Evolutionary conservation across 306 rosid genomes (phyloP), one percentile per base, ranked within the genome.

Genomic region (Castanea sativa): DNA sequence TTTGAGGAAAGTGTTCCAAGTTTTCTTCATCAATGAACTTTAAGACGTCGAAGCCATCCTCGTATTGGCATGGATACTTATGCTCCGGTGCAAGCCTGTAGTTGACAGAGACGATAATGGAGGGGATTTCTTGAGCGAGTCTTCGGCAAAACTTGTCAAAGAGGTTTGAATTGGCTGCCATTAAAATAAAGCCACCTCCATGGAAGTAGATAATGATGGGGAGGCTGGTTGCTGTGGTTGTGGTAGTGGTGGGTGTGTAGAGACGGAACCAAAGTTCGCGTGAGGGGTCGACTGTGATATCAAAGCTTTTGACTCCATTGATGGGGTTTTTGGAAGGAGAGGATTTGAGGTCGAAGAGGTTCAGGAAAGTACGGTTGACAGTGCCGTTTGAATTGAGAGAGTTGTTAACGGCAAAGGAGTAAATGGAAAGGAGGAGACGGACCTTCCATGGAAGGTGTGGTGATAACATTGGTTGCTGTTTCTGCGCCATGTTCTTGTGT

Each of bases 51-150:
- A 83, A 69, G 0, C 82, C 82, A 11, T 85, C 88, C 38, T 85
- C 86, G 71, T 75, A 82, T 20, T 51, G 82, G 35, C 71, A 63
- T 0, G 88, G 88, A 12, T 13, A 82, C 14, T 79, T 60, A 29
- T 79, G 71, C 27, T 85, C 86, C 23, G 86, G 88, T 0, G 83
- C 63, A 4, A 76, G 86, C 19, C 86, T 76, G 79, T 82, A 85
- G 81, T 85, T 76, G 30, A 82, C 84, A 10, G 88, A 82, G 74
- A 82, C 20, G 9, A 85, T 79, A 21, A 85, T 63, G 63, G 86
- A 82, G 4, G 33, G 73, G 68, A 76, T 23, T 3, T 38, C 38
- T 6, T 73, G 55, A 41, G 86, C 73, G 59, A 74, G 51, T 0
- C 29, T 70, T 5, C 55, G 74, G n/a, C 38, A 1, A 21, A 9